Conservation (phyloP, 164 flowering plant genomes). For the Paratinospora sagittata region DNA sequence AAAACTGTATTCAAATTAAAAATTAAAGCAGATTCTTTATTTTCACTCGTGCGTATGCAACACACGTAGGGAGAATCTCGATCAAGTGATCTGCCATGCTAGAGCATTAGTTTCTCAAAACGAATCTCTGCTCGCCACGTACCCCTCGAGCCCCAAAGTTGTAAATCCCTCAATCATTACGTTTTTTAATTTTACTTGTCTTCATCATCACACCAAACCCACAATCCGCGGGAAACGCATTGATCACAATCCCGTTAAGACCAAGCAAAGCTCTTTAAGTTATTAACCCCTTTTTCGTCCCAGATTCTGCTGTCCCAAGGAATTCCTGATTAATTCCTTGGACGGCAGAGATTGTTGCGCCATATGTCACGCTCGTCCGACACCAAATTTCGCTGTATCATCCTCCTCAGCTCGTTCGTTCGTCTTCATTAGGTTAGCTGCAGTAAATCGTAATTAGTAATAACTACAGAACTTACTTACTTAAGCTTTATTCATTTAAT, state of each 20-base stretch:
- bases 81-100: not conserved
- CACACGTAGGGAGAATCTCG: not conserved
- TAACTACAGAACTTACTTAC: too few relatives aligned
- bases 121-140: not conserved
- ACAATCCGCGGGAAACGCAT: not conserved
- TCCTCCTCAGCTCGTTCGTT: not conserved
- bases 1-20: too few relatives aligned
- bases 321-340: not conserved
- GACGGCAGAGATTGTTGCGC: constrained; percentile 1
- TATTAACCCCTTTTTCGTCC: too few relatives aligned
- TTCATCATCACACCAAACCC: constrained; percentile 1
- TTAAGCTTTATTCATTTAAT: too few relatives aligned
- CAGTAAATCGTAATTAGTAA: not conserved
- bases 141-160: not conserved
- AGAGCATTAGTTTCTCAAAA: not conserved
- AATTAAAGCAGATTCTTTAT: too few relatives aligned
- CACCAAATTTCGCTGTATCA: not conserved
- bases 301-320: not conserved
- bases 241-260: not conserved
- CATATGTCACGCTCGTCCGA: not conserved
- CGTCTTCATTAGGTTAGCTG: not conserved
- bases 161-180: not conserved
- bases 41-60: too few relatives aligned
- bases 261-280: not conserved
- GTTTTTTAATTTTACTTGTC: not conserved